Evolutionary conservation across 2,329 filamentous ascomycete genomes (phyloP).

Genomic region (Myriangium duriaei): DNA sequence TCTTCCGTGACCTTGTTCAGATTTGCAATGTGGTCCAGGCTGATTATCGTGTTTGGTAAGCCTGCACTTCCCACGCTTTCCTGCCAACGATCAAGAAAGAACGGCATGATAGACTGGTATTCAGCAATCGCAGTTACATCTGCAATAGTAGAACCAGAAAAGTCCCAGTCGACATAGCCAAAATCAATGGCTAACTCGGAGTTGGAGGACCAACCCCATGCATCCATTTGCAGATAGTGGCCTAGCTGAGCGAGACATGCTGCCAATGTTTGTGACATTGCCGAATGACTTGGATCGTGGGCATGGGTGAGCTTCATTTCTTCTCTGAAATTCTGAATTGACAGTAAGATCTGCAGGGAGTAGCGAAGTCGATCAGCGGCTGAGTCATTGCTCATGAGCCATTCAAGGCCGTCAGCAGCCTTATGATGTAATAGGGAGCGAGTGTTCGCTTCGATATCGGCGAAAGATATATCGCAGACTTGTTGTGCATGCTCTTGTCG

Average conservation of each 20-base stretch:
- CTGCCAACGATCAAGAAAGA: constrained; percentile 29
- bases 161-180: constrained; percentile 30
- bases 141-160: constrained; percentile 8
- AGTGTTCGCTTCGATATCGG: constrained; percentile 11
- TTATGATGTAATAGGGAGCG: constrained; percentile 9
- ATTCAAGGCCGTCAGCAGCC: constrained; percentile 9
- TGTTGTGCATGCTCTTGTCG: neutral
- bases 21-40: neutral
- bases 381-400: constrained; percentile 25
- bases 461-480: constrained; percentile 3
- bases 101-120: constrained; percentile 33
- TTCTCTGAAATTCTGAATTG: constrained; percentile 75
- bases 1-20: neutral
- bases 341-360: constrained; percentile 37
- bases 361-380: constrained; percentile 34
- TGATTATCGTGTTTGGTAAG: neutral
- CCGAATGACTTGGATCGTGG: neutral
- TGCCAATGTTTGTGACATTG: constrained; percentile 34
- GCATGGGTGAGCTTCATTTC: constrained; percentile 57
- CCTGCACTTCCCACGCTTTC: neutral
- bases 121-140: constrained; percentile 32
- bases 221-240: constrained; percentile 64
- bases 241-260: constrained; percentile 69
- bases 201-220: constrained; percentile 43
- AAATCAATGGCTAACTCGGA: constrained; percentile 51